These are phyloP conservation scores for Flaveria bidentis DNA, from an alignment of 129 eudicot genomes.

Conservation along the genomic window DNA sequence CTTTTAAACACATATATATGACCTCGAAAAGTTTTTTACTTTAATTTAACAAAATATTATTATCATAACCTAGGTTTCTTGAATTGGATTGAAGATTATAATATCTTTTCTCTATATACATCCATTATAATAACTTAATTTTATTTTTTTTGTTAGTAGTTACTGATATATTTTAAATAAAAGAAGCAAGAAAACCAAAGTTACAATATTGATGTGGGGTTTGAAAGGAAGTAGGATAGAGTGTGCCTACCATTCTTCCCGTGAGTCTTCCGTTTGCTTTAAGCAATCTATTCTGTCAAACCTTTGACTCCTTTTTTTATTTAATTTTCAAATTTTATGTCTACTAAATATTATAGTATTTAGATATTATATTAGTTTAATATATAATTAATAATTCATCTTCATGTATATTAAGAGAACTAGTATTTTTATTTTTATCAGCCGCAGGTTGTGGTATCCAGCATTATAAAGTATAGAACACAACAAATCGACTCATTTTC, in stretches of 20 bases:
- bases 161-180: no score
- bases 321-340: not conserved
- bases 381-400: no score
- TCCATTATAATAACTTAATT: no score
- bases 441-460: no score
- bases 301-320: conserved; percentile 20
- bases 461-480: no score
- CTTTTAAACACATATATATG: no score
- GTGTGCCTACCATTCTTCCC: conserved; percentile 40
- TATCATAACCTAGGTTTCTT: not conserved
- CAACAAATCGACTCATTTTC: no score
- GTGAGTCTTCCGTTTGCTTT: conserved; percentile 32
- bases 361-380: not conserved
- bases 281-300: conserved; percentile 37
- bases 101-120: not conserved
- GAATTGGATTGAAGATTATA: not conserved
- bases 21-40: not conserved
- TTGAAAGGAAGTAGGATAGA: not conserved
- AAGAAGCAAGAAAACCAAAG: no score
- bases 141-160: no score
- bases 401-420: no score
- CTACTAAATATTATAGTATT: not conserved
- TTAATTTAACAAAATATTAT: not conserved
- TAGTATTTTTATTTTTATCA: no score
- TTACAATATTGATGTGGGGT: not conserved